These are phyloP conservation scores for Yarrowia hollandica DNA, from an alignment of 805 yeast species.

Conservation along the genomic window DNA sequence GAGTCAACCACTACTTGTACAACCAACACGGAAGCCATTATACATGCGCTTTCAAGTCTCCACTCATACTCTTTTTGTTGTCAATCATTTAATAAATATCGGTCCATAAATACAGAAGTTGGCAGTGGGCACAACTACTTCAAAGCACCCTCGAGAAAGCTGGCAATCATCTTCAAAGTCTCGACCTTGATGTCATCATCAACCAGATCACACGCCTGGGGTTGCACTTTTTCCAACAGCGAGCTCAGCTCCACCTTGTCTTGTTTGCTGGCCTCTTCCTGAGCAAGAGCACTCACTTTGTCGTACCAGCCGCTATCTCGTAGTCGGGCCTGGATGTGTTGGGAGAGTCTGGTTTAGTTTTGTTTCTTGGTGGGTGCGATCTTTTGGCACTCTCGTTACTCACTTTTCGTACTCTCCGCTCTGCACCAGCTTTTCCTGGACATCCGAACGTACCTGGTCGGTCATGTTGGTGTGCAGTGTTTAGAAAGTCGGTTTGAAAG, in stretches of 20 bases:
- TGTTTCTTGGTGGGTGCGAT: not conserved
- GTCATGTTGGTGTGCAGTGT: conserved; percentile 25
- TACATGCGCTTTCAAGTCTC: too few species aligned
- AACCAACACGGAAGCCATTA: too few species aligned
- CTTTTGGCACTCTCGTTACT: too few species aligned
- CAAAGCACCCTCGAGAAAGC: conserved; percentile 32
- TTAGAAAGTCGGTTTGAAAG: conserved; percentile 1
- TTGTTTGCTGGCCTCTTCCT: conserved; percentile 34
- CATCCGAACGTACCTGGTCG: conserved; percentile 25
- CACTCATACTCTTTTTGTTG: too few species aligned
- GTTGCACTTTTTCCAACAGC: conserved; percentile 13
- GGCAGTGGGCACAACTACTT: not conserved
- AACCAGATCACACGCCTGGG: conserved; percentile 22
- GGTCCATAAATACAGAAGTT: not conserved
- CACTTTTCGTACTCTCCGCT: conserved; percentile 77
- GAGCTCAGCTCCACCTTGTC: conserved; percentile 11
- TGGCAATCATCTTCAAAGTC: conserved; percentile 53
- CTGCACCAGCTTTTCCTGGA: conserved; percentile 49
- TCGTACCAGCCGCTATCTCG: conserved; percentile 87
- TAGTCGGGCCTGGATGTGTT: conserved; percentile 60
- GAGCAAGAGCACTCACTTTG: conserved; percentile 61
- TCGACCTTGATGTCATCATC: conserved; percentile 57
- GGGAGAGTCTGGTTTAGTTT: conserved; percentile 50
- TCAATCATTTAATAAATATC: not conserved
- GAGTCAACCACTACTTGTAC: too few species aligned